phyloP scores from a whole-genome alignment of 1,139 yeast genomes.

The Blastobotrys persicus region DNA sequence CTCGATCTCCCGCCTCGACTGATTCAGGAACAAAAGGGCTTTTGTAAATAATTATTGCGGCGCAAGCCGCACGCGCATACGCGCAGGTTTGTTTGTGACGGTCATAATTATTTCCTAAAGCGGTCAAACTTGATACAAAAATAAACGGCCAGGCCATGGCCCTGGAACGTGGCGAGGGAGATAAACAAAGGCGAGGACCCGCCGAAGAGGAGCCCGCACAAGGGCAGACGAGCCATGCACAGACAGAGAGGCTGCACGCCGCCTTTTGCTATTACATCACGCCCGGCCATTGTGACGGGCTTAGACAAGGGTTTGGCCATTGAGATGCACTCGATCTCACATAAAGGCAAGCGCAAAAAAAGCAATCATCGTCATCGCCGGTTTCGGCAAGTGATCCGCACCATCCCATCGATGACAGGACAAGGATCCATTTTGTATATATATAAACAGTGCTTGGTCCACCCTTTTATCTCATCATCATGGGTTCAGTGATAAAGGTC shows the following conservation, averaged over 20 bases:
- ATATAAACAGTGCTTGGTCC: not conserved
- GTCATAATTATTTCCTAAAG: too few relatives aligned
- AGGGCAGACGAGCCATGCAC: too few relatives aligned
- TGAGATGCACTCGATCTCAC: not conserved
- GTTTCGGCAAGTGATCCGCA: not conserved
- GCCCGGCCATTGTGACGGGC: not conserved
- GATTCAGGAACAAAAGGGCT: too few relatives aligned
- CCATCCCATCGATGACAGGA: not conserved
- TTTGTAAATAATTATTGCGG: too few relatives aligned
- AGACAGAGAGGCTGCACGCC: too few relatives aligned
- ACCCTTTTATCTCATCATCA: not conserved
- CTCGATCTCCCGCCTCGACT: too few relatives aligned
- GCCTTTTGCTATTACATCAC: not conserved
- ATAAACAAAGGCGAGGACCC: not conserved
- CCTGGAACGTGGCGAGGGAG: too few relatives aligned
- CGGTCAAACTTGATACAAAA: too few relatives aligned
- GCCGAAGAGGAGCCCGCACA: too few relatives aligned
- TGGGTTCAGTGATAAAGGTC: conserved; percentile 12
- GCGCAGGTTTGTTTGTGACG: too few relatives aligned
- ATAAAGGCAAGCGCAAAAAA: not conserved
- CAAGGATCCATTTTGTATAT: not conserved
- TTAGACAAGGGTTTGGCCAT: not conserved
- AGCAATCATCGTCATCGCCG: not conserved
- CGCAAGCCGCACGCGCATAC: too few relatives aligned
- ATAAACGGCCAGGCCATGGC: too few relatives aligned